Evolutionary conservation across 805 yeast species (phyloP).

Genomic region (Myxozyma neglecta): DNA sequence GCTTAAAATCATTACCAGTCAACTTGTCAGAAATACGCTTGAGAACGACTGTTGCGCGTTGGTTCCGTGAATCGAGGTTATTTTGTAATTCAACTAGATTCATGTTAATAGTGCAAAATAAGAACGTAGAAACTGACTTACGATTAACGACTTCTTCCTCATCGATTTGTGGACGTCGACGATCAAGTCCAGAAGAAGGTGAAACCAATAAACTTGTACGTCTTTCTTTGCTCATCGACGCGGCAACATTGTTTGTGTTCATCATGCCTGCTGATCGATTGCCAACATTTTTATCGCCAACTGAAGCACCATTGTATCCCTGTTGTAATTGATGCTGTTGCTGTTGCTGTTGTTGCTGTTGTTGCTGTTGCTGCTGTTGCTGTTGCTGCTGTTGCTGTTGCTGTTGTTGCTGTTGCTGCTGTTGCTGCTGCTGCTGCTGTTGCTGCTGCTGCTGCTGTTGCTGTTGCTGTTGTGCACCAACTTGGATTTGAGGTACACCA

Average conservation of each 20-base stretch:
- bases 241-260: neutral
- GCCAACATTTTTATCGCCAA: neutral
- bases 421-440: slow-evolving; percentile 1
- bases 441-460: neutral
- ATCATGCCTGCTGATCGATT: slow-evolving; percentile 4
- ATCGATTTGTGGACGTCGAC: slow-evolving; percentile 47
- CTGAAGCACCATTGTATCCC: neutral
- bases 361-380: neutral
- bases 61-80: slow-evolving; percentile 71
- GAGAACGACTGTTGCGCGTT: slow-evolving; percentile 86
- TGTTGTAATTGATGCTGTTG: neutral
- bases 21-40: slow-evolving; percentile 88
- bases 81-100: slow-evolving; percentile 56
- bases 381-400: neutral
- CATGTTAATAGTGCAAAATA: neutral
- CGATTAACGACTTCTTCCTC: slow-evolving; percentile 68
- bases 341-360: neutral
- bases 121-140: neutral
- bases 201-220: slow-evolving; percentile 15
- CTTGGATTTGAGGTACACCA: neutral
- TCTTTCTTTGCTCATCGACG: slow-evolving; percentile 49
- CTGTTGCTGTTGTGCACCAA: neutral
- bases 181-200: slow-evolving; percentile 23
- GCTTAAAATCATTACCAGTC: slow-evolving; percentile 88
- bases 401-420: neutral